phyloP scores from a whole-genome alignment of 2,329 filamentous ascomycete species.

The Trichoderma lentiforme region DNA sequence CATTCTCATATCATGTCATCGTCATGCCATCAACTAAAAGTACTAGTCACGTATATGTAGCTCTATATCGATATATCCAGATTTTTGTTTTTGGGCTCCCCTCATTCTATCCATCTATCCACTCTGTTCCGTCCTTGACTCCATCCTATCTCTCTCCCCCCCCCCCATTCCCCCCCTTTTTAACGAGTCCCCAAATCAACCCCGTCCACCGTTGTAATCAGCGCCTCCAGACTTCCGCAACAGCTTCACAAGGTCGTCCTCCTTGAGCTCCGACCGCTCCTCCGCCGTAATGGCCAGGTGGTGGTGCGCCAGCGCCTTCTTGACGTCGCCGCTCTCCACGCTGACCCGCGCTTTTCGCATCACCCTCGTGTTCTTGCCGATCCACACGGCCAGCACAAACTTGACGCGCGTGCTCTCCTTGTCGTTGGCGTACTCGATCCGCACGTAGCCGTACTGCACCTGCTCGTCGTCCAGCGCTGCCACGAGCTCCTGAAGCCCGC shows the following conservation, averaged over 20 bases:
- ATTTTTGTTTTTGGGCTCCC: neutral
- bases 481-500: slow-evolving; percentile 59
- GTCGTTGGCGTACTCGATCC: slow-evolving; percentile 68
- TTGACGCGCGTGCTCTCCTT: slow-evolving; percentile 66
- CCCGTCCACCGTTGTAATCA: slow-evolving; percentile 66
- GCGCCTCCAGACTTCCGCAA: slow-evolving; percentile 66
- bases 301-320: slow-evolving; percentile 60
- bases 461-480: slow-evolving; percentile 53
- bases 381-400: slow-evolving; percentile 66
- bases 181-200: slow-evolving; percentile 31
- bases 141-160: neutral
- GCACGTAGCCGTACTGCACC: slow-evolving; percentile 64
- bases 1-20: neutral
- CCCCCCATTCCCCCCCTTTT: neutral
- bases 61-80: slow-evolving; percentile 6
- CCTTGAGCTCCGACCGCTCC: slow-evolving; percentile 58
- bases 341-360: slow-evolving; percentile 69
- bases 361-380: slow-evolving; percentile 60
- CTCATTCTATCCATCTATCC: neutral
- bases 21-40: slow-evolving; percentile 3
- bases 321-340: slow-evolving; percentile 64
- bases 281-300: slow-evolving; percentile 62
- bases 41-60: slow-evolving; percentile 11
- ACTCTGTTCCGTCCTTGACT: neutral
- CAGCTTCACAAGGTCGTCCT: slow-evolving; percentile 57